phyloP scores from a whole-genome alignment of 441 rosid genomes.

The Populus hybrid region DNA sequence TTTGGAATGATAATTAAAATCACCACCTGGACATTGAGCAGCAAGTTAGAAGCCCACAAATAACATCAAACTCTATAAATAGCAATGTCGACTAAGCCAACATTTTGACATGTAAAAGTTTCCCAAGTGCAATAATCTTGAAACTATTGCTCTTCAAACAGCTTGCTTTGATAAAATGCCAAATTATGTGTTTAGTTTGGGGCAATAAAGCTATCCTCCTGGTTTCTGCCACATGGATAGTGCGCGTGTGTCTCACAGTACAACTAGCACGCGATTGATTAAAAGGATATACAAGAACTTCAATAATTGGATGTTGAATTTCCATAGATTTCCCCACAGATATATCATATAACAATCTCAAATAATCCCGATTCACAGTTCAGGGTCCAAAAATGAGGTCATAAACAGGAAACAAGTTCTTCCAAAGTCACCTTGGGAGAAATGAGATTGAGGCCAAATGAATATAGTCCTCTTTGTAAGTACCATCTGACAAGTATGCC shows the following conservation, averaged over 20 bases:
- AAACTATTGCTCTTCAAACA: not conserved
- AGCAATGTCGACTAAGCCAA: not conserved
- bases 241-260: not conserved
- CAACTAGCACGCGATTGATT: not conserved
- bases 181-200: not conserved
- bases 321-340: not conserved
- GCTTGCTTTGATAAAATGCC: not conserved
- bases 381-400: not conserved
- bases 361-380: not conserved
- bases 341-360: not conserved
- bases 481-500: not conserved
- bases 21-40: conserved; percentile 39
- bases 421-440: not conserved
- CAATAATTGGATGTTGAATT: not conserved
- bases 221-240: not conserved
- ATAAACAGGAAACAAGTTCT: not conserved
- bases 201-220: not conserved
- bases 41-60: conserved; percentile 16
- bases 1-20: conserved; percentile 65
- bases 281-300: not conserved
- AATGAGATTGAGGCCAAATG: not conserved
- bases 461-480: not conserved
- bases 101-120: not conserved
- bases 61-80: not conserved
- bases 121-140: not conserved